These are phyloP conservation scores for Cylindrodendrum hubeiense DNA, from an alignment of 2,329 filamentous ascomycete species.

Conservation along the genomic window DNA sequence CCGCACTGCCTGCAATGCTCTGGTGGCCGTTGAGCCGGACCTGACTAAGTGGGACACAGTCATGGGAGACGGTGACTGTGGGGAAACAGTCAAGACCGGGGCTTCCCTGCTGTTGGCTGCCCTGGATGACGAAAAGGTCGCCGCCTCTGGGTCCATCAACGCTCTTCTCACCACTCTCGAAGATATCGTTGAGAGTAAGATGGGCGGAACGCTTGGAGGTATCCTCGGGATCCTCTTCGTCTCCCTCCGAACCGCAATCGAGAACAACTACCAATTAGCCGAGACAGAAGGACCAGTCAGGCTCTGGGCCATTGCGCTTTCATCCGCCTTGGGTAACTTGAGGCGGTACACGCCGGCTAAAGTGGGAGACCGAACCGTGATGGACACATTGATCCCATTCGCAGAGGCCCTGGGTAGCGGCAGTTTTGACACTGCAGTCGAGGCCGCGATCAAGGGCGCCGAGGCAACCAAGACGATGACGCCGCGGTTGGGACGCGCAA, in stretches of 20 bases:
- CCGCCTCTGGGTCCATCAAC: conserved; percentile 58
- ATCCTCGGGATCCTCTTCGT: conserved; percentile 69
- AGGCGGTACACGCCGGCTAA: conserved; percentile 66
- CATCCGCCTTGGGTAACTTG: conserved; percentile 60
- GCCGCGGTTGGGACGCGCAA: conserved; percentile 74
- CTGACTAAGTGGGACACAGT: conserved; percentile 68
- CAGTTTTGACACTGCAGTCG: conserved; percentile 67
- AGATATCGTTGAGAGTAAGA: conserved; percentile 67
- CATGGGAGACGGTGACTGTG: conserved; percentile 45
- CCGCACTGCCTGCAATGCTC: conserved; percentile 62
- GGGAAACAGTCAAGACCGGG: conserved; percentile 70
- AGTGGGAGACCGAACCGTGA: conserved; percentile 68
- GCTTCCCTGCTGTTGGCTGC: conserved; percentile 62
- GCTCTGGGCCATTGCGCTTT: conserved; percentile 59
- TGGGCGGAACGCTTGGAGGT: conserved; percentile 66
- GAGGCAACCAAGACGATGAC: conserved; percentile 74
- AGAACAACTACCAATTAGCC: conserved; percentile 49
- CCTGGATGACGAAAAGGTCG: conserved; percentile 54
- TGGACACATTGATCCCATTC: conserved; percentile 69
- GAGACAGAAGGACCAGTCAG: conserved; percentile 48
- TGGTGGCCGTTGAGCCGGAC: conserved; percentile 71
- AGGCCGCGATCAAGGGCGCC: conserved; percentile 70
- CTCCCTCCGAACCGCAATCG: conserved; percentile 57
- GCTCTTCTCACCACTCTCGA: conserved; percentile 62
- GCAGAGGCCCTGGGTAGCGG: conserved; percentile 60